These are phyloP conservation scores for Solanum paucissectum DNA, from an alignment of 257 asterid species.

Conservation along the genomic window DNA sequence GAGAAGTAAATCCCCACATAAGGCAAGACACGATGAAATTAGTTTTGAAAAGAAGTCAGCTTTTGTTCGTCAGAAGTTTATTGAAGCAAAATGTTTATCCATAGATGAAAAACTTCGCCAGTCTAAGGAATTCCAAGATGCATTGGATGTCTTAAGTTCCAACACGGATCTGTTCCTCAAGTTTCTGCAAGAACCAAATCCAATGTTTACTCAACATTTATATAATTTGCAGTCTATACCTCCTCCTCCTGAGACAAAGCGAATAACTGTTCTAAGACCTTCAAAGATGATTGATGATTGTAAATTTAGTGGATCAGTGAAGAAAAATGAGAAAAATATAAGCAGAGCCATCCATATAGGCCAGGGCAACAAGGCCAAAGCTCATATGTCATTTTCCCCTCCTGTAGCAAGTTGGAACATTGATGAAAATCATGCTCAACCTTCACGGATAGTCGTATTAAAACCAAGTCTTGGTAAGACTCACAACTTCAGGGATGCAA, in stretches of 20 bases:
- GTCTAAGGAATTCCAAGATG: constrained; percentile 79
- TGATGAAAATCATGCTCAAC: constrained; percentile 47
- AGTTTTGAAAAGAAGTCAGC: constrained; percentile 50
- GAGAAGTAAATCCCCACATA: constrained; percentile 32
- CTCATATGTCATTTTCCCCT: constrained; percentile 26
- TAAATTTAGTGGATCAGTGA: constrained; percentile 30
- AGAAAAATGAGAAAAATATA: constrained; percentile 31
- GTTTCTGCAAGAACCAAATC: constrained; percentile 85
- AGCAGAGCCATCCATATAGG: constrained; percentile 19
- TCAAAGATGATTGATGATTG: constrained; percentile 48
- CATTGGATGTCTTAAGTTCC: constrained; percentile 78
- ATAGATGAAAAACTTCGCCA: constrained; percentile 74
- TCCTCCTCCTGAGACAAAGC: constrained; percentile 64
- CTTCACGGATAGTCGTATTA: constrained; percentile 91
- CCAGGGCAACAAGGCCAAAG: constrained; percentile 25
- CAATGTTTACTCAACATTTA: constrained; percentile 54
- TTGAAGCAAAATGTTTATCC: constrained; percentile 80
- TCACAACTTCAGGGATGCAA: constrained; percentile 32
- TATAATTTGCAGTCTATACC: constrained; percentile 42
- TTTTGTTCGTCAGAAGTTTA: constrained; percentile 81
- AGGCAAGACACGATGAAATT: constrained; percentile 32
- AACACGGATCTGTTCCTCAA: constrained; percentile 78
- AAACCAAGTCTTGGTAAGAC: constrained; percentile 68
- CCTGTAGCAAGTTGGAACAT: constrained; percentile 32
- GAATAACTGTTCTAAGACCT: constrained; percentile 89